Evolutionary conservation across 2,329 filamentous ascomycete genomes (phyloP).

Genomic region (Nothomitra cinnamomea): DNA sequence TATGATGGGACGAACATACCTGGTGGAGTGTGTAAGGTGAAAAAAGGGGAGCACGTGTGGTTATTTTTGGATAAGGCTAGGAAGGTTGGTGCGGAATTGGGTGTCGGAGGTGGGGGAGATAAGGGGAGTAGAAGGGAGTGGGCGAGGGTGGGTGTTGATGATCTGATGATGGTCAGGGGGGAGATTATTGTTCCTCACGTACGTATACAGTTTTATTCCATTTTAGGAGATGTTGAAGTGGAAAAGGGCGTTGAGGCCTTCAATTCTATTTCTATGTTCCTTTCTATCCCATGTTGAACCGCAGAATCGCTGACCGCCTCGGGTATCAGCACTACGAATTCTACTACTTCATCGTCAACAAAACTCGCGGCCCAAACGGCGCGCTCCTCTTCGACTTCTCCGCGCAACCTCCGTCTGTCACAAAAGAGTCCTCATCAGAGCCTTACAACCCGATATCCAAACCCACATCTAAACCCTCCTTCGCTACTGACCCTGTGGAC

Average conservation of each 20-base stretch:
- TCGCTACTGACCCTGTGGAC: constrained; percentile 12
- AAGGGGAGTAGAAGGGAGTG: constrained; percentile 60
- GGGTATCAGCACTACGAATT: constrained; percentile 95
- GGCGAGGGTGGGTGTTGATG: constrained; percentile 87
- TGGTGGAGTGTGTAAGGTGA: constrained; percentile 67
- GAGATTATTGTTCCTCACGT: constrained; percentile 90
- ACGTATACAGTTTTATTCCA: constrained; percentile 27
- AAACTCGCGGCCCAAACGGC: constrained; percentile 55
- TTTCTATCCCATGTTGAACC: not conserved
- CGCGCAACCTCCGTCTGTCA: constrained; percentile 27
- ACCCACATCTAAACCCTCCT: constrained; percentile 7
- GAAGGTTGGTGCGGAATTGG: constrained; percentile 73
- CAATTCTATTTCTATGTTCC: not conserved
- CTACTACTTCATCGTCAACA: constrained; percentile 92
- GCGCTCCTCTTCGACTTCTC: constrained; percentile 63
- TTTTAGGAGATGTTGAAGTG: not conserved
- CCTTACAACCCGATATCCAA: constrained; percentile 13
- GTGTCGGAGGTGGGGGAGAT: constrained; percentile 45
- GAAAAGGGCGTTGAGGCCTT: not conserved
- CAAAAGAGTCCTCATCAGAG: constrained; percentile 15
- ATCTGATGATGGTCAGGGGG: constrained; percentile 81
- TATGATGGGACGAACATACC: constrained; percentile 88
- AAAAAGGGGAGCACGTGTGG: constrained; percentile 89
- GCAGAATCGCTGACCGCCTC: no score
- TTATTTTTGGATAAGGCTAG: constrained; percentile 80